Evolutionary conservation across 352 stramenopile genomes (phyloP), one percentile per base, ranked within the genome.

Genomic region (Pythium scleroteichum): DNA sequence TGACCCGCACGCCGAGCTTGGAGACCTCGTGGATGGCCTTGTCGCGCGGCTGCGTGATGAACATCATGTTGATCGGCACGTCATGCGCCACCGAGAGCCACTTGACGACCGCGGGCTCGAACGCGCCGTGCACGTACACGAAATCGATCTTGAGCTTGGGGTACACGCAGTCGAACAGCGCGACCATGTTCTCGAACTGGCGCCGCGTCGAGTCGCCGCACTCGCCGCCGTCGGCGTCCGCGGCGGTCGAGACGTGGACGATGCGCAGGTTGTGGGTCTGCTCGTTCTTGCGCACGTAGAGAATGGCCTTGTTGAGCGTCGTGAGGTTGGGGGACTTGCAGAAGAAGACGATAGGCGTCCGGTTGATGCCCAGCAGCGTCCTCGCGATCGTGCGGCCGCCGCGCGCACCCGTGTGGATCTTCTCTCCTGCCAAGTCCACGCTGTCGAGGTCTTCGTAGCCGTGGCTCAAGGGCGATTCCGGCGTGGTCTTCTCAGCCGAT

Each of bases 21-120:
- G 87, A 88, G 47, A 98, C 85, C 54, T 94, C 97, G 77, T 98
- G 90, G 22, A 79, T 78, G 67, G 98, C 98, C 64, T 97, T 83
- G 72, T 96, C 71, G 77, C 96, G 95, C 20, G 93, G 92, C 73
- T 97, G 94, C 71, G 94, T 97, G 75, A 98, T 97, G 71, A 98
- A 98, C 88, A 98, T 98, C 72, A 96, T 91, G 75, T 98, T 98
- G 73, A 96, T 95, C 26, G 86, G 85, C 68, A 98, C 87, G 44
- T 76, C 73, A 63, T 98, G 92, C 68, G 92, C 85, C 68, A 76
- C 73, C 32, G 82, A 84, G 59, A 97, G 62, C 87, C 91, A 98
- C 76, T 97, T 92, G 49, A 98, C 91, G 68, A 96, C 84, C 17
- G 86, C 85, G 2, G 93, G 90, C 7, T 90, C 89, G 51, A 96